Evolutionary conservation across 305 asterid species (phyloP), one percentile per base, ranked within the genome.

Genomic region (Lippia alba): DNA sequence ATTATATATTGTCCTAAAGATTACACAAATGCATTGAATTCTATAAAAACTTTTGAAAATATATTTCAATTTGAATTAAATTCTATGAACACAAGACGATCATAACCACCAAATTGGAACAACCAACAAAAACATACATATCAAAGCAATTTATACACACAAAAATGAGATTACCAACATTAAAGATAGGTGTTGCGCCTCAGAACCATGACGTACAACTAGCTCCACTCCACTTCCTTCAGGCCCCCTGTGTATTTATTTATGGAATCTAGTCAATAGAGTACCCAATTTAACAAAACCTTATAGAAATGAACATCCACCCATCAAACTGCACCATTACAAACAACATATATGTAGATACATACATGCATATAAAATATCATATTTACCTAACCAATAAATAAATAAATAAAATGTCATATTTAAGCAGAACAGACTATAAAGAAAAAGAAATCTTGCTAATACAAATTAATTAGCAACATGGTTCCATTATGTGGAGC

Each of bases 211-310:
- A 36, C 75, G 91, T 68, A 92, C 78, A 65, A 80, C 71, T 63
- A 94, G 82, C 69, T 90, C 91, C 76, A 94, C 97, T 66, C 71
- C 77, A 79, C 92, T 94, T 84, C 96, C 99, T 82, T 92, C 99
- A 51, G 96, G 87, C 70, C 99, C 99, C 89, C 99, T 94, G 81
- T 49, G 74, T 72, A 82, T 76, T 65, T 71, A 75, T 48, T 66
- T 63, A 71, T 18, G 54, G 51, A 36, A 56, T 64, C 69, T 34
- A 72, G 74, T 81, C 72, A 72, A 50, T 20, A 68, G 14, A 73
- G 66, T 66, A 74, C 64, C 64, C 69, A 36, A 69, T 15, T 76
- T 62, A 36, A 58, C 20, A 19, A 64, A 56, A 49, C 53, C 15
- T 40, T 45, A 62, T 65, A 48, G 48, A 66, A 24, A 50, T 12